phyloP scores from a whole-genome alignment of 2,329 filamentous ascomycete genomes.

The Fusarium gaditjirri region DNA sequence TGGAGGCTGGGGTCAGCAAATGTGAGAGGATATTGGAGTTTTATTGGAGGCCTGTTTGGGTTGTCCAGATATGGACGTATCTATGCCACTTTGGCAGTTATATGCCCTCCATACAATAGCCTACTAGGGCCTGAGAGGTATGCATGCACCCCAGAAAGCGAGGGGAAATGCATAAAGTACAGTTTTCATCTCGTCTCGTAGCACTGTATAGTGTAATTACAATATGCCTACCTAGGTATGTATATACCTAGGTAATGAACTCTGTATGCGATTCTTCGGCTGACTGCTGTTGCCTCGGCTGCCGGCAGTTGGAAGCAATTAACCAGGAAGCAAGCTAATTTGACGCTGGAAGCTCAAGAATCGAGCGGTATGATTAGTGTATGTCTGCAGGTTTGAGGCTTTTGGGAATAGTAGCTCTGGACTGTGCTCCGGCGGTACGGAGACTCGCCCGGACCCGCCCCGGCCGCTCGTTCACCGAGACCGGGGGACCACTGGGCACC shows the following conservation, averaged over 20 bases:
- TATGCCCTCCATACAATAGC: background rate
- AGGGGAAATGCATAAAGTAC: background rate
- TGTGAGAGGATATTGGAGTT: conserved; percentile 1
- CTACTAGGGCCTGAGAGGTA: background rate
- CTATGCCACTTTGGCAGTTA: background rate
- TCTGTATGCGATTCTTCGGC: background rate
- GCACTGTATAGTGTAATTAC: conserved; percentile 3
- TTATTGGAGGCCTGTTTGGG: conserved; percentile 5
- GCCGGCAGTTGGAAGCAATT: background rate
- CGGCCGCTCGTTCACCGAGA: conserved; percentile 29
- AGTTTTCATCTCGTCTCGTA: background rate
- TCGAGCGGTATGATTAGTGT: background rate
- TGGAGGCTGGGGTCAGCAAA: conserved; percentile 18
- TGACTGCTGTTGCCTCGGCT: background rate
- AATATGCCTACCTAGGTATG: background rate
- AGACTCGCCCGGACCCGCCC: conserved; percentile 23
- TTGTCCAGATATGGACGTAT: conserved; percentile 10
- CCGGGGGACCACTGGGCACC: conserved; percentile 17
- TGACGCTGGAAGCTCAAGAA: background rate
- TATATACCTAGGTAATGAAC: background rate
- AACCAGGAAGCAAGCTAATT: background rate
- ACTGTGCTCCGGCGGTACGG: conserved; percentile 9
- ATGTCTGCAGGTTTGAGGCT: background rate
- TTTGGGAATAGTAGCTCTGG: background rate
- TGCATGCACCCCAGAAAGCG: conserved; percentile 2